Conservation (phyloP, 371 early-diverging fungal genomes). For the Neoconidiobolus thromboides region DNA sequence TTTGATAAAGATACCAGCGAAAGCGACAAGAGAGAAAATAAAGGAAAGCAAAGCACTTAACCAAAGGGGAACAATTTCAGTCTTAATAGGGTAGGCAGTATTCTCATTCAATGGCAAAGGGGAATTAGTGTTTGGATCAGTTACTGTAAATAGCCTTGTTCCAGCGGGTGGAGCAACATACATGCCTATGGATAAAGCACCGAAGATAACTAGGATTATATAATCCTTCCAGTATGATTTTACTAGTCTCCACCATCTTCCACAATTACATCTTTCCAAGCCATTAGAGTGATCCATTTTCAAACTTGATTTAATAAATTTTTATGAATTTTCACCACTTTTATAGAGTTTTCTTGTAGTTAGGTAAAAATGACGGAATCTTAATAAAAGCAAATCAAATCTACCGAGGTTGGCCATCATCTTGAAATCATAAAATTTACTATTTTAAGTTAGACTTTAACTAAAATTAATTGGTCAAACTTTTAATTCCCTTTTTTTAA, state of each 20-base stretch:
- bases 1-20: not conserved
- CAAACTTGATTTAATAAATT: no score
- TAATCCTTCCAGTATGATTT: conserved; percentile 1
- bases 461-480: no score
- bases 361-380: no score
- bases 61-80: conserved; percentile 5
- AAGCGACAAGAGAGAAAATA: not conserved
- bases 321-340: no score
- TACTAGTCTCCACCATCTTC: not conserved
- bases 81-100: conserved; percentile 1
- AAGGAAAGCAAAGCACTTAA: conserved; percentile 1
- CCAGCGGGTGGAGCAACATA: not conserved
- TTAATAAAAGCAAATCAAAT: no score
- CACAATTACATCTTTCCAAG: no score
- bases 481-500: no score
- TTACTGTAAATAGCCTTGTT: not conserved
- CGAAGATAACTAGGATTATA: not conserved
- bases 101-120: not conserved
- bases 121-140: not conserved
- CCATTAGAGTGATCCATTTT: no score
- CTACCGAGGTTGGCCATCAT: no score
- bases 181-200: not conserved
- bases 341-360: no score
- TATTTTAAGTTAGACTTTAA: no score
- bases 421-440: no score